Conservation (phyloP, 2,329 filamentous ascomycete genomes). For the Hirsutella rhossiliensis region DNA sequence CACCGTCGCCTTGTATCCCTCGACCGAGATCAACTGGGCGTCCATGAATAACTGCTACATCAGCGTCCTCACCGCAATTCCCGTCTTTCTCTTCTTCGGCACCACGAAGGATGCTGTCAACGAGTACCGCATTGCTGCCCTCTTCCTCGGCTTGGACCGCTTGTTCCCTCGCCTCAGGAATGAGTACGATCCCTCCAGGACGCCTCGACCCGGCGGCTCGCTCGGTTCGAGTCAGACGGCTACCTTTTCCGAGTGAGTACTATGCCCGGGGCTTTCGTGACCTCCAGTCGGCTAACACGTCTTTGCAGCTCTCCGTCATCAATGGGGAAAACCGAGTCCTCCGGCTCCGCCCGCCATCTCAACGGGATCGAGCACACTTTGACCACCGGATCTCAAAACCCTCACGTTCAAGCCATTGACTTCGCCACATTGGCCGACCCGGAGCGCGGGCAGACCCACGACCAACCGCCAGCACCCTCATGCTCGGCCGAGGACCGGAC, state of each 20-base stretch:
- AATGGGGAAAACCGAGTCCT: slow-evolving; percentile 3
- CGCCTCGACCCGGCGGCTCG: slow-evolving; percentile 8
- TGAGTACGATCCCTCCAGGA: slow-evolving; percentile 25
- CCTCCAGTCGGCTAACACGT: background rate
- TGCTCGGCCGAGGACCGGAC: background rate
- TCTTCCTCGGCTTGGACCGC: slow-evolving; percentile 25
- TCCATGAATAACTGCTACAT: slow-evolving; percentile 37
- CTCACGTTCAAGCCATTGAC: background rate
- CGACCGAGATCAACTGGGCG: slow-evolving; percentile 23
- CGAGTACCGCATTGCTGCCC: slow-evolving; percentile 20
- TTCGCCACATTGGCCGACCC: background rate
- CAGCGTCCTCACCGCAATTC: slow-evolving; percentile 30
- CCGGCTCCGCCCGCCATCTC: slow-evolving; percentile 9
- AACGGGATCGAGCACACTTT: slow-evolving; percentile 7
- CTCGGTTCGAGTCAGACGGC: slow-evolving; percentile 8
- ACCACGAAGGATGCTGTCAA: slow-evolving; percentile 40
- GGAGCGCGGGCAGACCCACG: background rate
- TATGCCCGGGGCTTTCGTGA: background rate
- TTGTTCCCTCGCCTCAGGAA: slow-evolving; percentile 28
- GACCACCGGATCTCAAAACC: slow-evolving; percentile 1
- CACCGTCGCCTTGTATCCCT: slow-evolving; percentile 32
- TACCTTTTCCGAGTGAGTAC: background rate
- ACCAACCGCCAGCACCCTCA: background rate
- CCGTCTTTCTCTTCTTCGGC: slow-evolving; percentile 43
- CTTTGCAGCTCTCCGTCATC: background rate